phyloP scores from a whole-genome alignment of 768 basidiomycete genomes.

The Pisolithus orientalis region DNA sequence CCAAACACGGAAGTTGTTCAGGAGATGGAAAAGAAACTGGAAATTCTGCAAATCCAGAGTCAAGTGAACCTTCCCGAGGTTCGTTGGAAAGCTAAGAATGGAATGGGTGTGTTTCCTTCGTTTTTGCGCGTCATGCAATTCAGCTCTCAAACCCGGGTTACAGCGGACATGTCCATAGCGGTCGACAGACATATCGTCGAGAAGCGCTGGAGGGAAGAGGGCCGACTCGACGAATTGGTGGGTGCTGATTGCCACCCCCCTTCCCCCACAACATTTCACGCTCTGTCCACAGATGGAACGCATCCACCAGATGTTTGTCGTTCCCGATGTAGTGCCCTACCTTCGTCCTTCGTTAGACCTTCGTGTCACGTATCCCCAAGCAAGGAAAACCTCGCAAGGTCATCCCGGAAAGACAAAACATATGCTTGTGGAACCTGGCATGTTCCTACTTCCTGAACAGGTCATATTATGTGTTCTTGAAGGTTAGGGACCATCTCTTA shows the following conservation, averaged over 20 bases:
- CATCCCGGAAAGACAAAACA: conserved; percentile 19
- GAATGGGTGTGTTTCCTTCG: conserved; percentile 54
- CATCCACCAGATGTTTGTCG: conserved; percentile 82
- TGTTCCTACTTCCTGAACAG: conserved; percentile 61
- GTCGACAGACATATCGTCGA: conserved; percentile 79
- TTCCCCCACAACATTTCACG: background rate
- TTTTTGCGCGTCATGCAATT: background rate
- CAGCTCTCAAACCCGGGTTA: background rate
- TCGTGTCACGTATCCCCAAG: conserved; percentile 50
- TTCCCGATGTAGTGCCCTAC: conserved; percentile 78
- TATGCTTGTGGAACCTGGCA: conserved; percentile 60
- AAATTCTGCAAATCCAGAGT: conserved; percentile 71
- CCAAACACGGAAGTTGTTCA: conserved; percentile 35
- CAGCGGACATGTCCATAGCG: conserved; percentile 62
- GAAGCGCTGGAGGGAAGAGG: conserved; percentile 80
- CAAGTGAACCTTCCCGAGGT: conserved; percentile 79
- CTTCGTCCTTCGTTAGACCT: conserved; percentile 73
- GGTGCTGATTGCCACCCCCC: background rate
- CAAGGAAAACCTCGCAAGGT: conserved; percentile 10
- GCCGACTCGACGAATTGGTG: conserved; percentile 78
- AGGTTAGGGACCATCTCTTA: conserved; percentile 3
- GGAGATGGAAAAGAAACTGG: conserved; percentile 40
- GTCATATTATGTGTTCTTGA: conserved; percentile 30
- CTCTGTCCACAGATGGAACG: conserved; percentile 72
- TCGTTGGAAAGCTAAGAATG: conserved; percentile 72